These are phyloP conservation scores for Hypoxylon crocopeplum DNA, from an alignment of 495 filamentous ascomycete genomes.

Conservation along the genomic window DNA sequence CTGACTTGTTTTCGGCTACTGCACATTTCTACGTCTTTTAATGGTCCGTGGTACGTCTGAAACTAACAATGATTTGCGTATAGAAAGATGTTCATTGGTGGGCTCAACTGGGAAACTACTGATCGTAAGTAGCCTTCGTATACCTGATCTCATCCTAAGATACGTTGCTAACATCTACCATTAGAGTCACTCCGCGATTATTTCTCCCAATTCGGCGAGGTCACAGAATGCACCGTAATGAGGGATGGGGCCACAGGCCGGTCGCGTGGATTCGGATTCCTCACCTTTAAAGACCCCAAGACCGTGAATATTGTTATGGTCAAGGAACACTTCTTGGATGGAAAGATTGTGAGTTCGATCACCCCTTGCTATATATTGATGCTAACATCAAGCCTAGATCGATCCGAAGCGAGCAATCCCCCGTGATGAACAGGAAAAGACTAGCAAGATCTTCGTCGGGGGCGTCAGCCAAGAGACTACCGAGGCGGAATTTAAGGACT, in stretches of 20 bases:
- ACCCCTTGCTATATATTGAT: not conserved
- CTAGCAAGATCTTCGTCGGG: conserved; percentile 97
- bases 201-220: conserved; percentile 97
- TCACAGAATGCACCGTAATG: conserved; percentile 98
- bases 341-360: conserved; percentile 92
- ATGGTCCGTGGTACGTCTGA: conserved; percentile 11
- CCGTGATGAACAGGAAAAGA: conserved; percentile 96
- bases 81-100: conserved; percentile 99
- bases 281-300: conserved; percentile 96
- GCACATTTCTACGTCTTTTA: conserved; percentile 20
- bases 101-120: conserved; percentile 98
- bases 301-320: conserved; percentile 99
- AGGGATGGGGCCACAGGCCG: conserved; percentile 91
- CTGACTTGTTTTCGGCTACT: conserved; percentile 22
- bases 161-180: conserved; percentile 12
- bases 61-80: conserved; percentile 42
- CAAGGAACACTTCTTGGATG: conserved; percentile 97
- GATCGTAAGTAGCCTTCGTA: conserved; percentile 73
- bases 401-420: conserved; percentile 98
- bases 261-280: conserved; percentile 94
- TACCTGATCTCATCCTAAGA: not conserved
- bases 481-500: conserved; percentile 93
- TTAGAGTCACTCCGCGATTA: conserved; percentile 97
- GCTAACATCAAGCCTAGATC: conserved; percentile 64
- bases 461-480: conserved; percentile 97